Evolutionary conservation across 2,329 filamentous ascomycete species (phyloP).

Genomic region (Dothidotthia symphoricarpi): DNA sequence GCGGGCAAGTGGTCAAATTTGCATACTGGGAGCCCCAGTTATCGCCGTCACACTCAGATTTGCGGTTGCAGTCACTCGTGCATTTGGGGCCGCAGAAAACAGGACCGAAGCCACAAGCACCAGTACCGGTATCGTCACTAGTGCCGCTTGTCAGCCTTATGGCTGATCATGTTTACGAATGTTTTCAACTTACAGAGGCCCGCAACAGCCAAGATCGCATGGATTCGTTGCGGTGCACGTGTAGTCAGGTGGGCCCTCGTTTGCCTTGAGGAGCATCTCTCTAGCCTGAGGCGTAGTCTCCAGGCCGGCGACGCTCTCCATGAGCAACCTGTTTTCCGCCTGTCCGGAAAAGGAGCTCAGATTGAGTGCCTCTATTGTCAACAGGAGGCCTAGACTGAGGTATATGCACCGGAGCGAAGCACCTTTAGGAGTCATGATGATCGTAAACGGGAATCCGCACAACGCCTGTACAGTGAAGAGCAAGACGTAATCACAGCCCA

Average conservation of each 20-base stretch:
- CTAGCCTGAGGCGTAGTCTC: conserved; percentile 3
- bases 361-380: conserved; percentile 1
- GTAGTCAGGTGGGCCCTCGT: not conserved
- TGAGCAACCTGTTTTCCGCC: conserved; percentile 2
- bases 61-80: not conserved
- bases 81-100: not conserved
- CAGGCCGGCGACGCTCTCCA: conserved; percentile 2
- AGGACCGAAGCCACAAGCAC: not conserved
- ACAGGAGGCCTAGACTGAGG: not conserved
- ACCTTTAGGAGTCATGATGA: conserved; percentile 1
- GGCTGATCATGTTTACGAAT: not conserved
- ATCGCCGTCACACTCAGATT: not conserved
- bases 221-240: conserved; percentile 1
- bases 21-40: not conserved
- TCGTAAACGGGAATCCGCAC: not conserved
- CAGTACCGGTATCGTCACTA: not conserved
- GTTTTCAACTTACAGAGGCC: not conserved
- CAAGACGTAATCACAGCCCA: no score
- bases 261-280: conserved; percentile 1
- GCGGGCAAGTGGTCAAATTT: not conserved
- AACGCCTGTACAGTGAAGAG: not conserved
- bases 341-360: conserved; percentile 3
- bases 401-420: not conserved
- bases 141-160: not conserved
- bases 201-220: not conserved